These are phyloP conservation scores for Dimocarpus longan DNA, from an alignment of 345 rosid genomes.

Conservation along the genomic window DNA sequence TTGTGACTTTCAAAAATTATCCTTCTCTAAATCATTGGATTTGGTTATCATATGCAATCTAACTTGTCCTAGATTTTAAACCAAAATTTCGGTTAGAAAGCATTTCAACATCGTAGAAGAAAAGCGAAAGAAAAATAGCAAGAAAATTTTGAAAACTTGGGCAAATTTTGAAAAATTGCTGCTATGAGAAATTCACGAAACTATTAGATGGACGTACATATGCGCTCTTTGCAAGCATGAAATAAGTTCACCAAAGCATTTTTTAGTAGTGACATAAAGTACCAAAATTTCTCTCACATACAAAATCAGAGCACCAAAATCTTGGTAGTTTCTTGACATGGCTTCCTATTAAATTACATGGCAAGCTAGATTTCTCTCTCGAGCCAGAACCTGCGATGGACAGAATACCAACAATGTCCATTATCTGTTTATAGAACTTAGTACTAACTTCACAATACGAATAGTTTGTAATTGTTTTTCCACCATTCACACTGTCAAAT, in stretches of 20 bases:
- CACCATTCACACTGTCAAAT: neutral
- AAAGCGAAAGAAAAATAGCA: neutral
- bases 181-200: neutral
- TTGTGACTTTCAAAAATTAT: too few species aligned
- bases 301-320: neutral
- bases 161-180: too few species aligned
- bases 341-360: neutral
- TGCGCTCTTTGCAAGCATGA: neutral
- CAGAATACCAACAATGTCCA: neutral
- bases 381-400: neutral
- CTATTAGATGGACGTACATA: neutral
- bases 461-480: neutral
- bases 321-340: neutral
- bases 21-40: too few species aligned
- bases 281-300: neutral
- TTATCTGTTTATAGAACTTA: neutral
- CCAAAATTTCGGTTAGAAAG: too few species aligned
- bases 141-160: neutral
- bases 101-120: neutral
- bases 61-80: too few species aligned
- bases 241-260: slow-evolving; percentile 6
- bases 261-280: too few species aligned
- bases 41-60: too few species aligned
- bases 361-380: neutral
- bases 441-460: neutral